Evolutionary conservation across 345 rosid genomes (phyloP), one percentile per base, ranked within the genome.

Genomic region (Microcos paniculata): DNA sequence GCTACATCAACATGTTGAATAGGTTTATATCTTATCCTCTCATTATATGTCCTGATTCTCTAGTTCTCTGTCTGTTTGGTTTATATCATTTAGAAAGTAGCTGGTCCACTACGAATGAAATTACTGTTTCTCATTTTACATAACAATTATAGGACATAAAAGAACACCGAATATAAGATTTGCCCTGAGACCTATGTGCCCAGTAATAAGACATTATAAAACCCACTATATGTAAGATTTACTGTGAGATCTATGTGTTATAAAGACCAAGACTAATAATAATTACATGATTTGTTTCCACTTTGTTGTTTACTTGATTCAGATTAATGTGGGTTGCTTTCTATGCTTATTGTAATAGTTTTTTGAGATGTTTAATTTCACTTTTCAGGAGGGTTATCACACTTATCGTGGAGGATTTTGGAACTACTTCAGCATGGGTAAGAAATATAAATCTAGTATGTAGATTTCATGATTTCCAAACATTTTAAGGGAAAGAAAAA

Each of bases 361-460:
- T 68, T 53, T 1, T 14, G 58, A 30, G 62, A 56, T 67, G 67
- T 18, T 69, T n/a, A n/a, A n/a, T n/a, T 35, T 70, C 67, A 28
- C 23, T 76, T 71, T 57, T 76, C 91, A 88, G 93, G 91, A 82
- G 61, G 93, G 91, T 43, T 80, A 80, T 76, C 89, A 85, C 75
- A 89, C 93, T 52, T 91, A 76, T 84, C 93, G 96, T 49, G 96
- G 96, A 28, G 96, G 96, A 45, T 91, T 91, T 82, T 91, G 96
- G 96, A 91, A 91, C 83, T 91, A 91, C 78, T 91, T 91, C 84
- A 89, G 96, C 78, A 82, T 91, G 86, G 96, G 93, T 89, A 86
- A 78, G 91, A 83, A 58, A 65, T 63, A 24, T 64, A 61, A n/a
- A 15, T n/a, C 43, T 10, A n/a, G n/a, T 55, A 38, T 26, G 59